Evolutionary conservation across 371 early-diverging fungal species (phyloP), one percentile per base, ranked within the genome.

Genomic region (Mucor saturninus): DNA sequence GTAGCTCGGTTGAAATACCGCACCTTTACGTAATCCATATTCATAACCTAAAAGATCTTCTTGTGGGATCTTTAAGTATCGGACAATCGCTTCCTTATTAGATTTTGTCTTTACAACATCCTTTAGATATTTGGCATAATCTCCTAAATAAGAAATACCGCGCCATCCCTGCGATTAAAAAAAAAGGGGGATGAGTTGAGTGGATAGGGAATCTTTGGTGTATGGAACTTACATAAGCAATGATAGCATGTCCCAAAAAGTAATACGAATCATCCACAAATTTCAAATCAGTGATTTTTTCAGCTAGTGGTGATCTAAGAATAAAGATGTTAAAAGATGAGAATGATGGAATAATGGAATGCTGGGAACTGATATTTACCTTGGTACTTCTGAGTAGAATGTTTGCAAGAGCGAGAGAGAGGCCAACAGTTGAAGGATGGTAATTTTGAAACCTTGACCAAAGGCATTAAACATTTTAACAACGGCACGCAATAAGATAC

Each of bases 1-100:
- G 59, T 93, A 92, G 65, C 89, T 88, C 0, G 94, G 95, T 42
- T 88, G 88, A 50, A 94, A 95, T 10, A 91, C 89, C 10, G 82
- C 79, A 13, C 82, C 82, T 49, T 86, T 82, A 54, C 84, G 79
- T 37, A 86, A 71, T 48, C 85, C 87, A 64, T 92, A 90, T 64
- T 95, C 92, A 65, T 88, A 91, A 0, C 87, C 89, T 15, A 95
- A 69, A 10, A 95, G 68, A 67, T 94, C 93, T 51, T 89, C 87
- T 4, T 80, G 76, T 2, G 84, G 77, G 4, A 94, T 77, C 6
- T 77, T 71, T 32, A 94, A 77, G 56, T 87, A 94, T 13, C 89
- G 81, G 28, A 85, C 73, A 13, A 93, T 87, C 32, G 88, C 84
- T 43, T 81, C 81, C 39, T 83, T 83, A 62, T 95, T 91, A 5